These are phyloP conservation scores for Coriaria nepalensis DNA, from an alignment of 306 rosid genomes.

Conservation along the genomic window DNA sequence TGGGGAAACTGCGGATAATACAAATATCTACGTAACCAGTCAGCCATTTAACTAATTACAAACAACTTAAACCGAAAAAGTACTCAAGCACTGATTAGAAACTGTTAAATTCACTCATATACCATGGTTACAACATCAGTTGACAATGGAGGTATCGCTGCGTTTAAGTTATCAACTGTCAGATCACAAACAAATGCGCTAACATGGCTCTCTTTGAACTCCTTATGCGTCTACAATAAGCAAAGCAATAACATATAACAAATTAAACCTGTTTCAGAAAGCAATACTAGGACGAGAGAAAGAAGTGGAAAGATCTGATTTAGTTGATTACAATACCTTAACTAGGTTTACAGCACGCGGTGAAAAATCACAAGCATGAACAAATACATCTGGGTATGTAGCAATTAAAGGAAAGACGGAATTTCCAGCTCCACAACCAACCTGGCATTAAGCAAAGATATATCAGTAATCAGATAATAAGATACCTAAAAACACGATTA, in stretches of 20 bases:
- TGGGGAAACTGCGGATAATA: slow-evolving; percentile 93
- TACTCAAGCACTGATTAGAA: slow-evolving; percentile 14
- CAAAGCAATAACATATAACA: slow-evolving; percentile 11
- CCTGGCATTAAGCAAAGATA: slow-evolving; percentile 29
- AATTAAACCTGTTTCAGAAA: neutral
- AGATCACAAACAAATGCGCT: slow-evolving; percentile 77
- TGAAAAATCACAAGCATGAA: slow-evolving; percentile 90
- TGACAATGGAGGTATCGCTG: slow-evolving; percentile 53
- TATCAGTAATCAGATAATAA: slow-evolving; percentile 4
- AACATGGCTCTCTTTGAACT: slow-evolving; percentile 55
- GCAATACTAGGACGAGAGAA: too few relatives aligned
- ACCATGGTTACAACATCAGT: slow-evolving; percentile 87
- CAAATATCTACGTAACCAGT: slow-evolving; percentile 88
- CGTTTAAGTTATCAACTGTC: slow-evolving; percentile 67
- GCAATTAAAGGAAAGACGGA: slow-evolving; percentile 78
- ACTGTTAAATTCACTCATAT: slow-evolving; percentile 17
- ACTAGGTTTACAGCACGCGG: slow-evolving; percentile 80
- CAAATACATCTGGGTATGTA: slow-evolving; percentile 52
- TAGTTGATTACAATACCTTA: slow-evolving; percentile 32
- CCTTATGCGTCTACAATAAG: slow-evolving; percentile 51
- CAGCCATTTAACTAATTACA: slow-evolving; percentile 28
- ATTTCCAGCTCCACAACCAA: slow-evolving; percentile 93
- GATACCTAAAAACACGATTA: slow-evolving; percentile 1
- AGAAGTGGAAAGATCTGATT: too few relatives aligned
- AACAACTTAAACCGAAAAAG: slow-evolving; percentile 6